Conservation (phyloP, 306 rosid species). For the Vigna unguiculata region DNA sequence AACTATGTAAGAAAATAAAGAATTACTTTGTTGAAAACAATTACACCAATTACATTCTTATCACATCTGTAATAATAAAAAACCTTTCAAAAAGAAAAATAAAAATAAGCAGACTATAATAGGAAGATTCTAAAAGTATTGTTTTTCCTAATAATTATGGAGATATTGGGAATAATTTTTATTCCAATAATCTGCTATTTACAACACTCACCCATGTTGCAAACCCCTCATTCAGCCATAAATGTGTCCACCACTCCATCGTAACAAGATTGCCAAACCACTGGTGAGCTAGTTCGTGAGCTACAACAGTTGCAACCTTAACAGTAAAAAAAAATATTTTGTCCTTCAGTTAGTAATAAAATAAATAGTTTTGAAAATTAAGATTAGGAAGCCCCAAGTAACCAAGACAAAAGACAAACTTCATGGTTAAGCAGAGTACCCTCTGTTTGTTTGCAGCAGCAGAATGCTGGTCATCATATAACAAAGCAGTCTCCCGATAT, state of each 20-base stretch:
- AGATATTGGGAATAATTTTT: too few species aligned
- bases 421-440: slow-evolving; percentile 56
- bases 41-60: too few species aligned
- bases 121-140: too few species aligned
- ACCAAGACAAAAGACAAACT: slow-evolving; percentile 31
- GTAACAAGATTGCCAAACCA: slow-evolving; percentile 99
- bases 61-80: too few species aligned
- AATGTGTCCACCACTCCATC: slow-evolving; percentile 99
- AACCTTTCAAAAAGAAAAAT: too few species aligned
- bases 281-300: slow-evolving; percentile 97
- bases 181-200: too few species aligned
- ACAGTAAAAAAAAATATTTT: slow-evolving; percentile 43
- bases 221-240: slow-evolving; percentile 98
- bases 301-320: slow-evolving; percentile 88
- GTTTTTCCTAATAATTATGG: too few species aligned
- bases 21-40: too few species aligned
- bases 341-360: slow-evolving; percentile 33
- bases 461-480: slow-evolving; percentile 87
- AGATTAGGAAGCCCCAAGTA: slow-evolving; percentile 40
- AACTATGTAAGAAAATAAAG: too few species aligned
- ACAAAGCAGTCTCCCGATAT: slow-evolving; percentile 91
- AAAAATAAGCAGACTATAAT: too few species aligned
- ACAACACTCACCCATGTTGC: slow-evolving; percentile 80
- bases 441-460: slow-evolving; percentile 92
- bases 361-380: slow-evolving; percentile 16